These are phyloP conservation scores for barrel medic (Medicago truncatula) DNA, from an alignment of 306 rosid genomes.

Conservation along the genomic window DNA sequence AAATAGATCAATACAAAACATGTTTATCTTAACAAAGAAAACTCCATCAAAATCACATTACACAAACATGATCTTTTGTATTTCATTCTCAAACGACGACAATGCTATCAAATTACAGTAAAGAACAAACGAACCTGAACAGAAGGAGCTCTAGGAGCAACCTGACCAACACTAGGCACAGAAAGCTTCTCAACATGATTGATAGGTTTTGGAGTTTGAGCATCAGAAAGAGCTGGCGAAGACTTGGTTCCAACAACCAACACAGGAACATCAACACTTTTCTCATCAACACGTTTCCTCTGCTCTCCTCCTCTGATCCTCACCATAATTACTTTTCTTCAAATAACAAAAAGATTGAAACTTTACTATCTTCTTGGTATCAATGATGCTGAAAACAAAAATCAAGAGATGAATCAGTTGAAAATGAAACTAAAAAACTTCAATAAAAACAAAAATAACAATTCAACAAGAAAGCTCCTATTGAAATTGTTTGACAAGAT, in stretches of 20 bases:
- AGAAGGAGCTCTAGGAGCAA: too few relatives aligned
- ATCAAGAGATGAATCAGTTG: conserved; percentile 14
- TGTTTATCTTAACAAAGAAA: background rate
- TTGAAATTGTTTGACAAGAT: too few relatives aligned
- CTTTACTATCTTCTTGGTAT: conserved; percentile 35
- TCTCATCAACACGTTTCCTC: too few relatives aligned
- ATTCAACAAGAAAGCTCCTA: too few relatives aligned
- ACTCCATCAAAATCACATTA: background rate
- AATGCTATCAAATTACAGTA: background rate
- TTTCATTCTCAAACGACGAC: conserved; percentile 20
- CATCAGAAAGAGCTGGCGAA: conserved; percentile 90
- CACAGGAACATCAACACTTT: conserved; percentile 56
- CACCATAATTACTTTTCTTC: conserved; percentile 59
- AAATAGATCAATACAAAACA: conserved; percentile 1
- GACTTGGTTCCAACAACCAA: conserved; percentile 72
- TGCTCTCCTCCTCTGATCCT: too few relatives aligned
- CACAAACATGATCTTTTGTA: background rate
- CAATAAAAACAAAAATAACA: too few relatives aligned
- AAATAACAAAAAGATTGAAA: background rate
- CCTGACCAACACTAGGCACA: too few relatives aligned
- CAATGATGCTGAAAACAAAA: conserved; percentile 30
- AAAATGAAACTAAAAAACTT: background rate
- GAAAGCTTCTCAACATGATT: conserved; percentile 36
- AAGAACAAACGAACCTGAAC: conserved; percentile 54
- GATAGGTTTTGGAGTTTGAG: conserved; percentile 74